Base-by-base conservation (phyloP, 306 rosid species). In the Castanea sativa region DNA sequence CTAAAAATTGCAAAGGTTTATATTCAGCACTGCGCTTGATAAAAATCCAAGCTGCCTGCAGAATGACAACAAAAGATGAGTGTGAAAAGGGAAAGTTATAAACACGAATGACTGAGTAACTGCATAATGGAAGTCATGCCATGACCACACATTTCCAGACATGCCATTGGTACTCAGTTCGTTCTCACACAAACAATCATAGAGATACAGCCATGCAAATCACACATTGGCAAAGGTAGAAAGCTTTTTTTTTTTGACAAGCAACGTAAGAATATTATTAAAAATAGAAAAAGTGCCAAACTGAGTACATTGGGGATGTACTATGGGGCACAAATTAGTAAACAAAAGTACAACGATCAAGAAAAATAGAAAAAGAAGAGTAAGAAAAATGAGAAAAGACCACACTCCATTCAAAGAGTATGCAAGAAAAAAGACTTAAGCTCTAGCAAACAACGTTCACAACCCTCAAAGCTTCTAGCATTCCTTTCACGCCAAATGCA, bases 1-100 rank as follows among this genome's bases (percentile, higher is more conserved):
- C 85, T 76, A 95, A 86, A 90, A 95, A 95, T 78, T 95, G 98
- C 84, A 95, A 80, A 74, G 99, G 97, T 80, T 93, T 95, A 74
- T 90, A 95, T 63, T 95, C 99, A 60, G 94, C 92, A 57, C 80
- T 90, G 72, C 87, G 90, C 87, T 75, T 84, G 85, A 91, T 71
- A 75, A 87, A 76, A 86, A 89, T 73, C 99, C 99, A 95, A 73
- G 89, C 89, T 43, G 93, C 82, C 99, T 95, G 96, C 92, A 87
- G 70, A 89, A 73, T 78, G 65, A 74, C 64, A 77, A 59, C 41
- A 74, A 59, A 80, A 72, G 67, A 82, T 59, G 57, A 69, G 65
- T 59, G 76, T 72, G 61, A 85, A 73, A 60, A 35, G 55, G 78
- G 71, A 57, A 73, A 73, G 69, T 20, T 52, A 53, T 25, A 76